Conservation (phyloP, 2,329 filamentous ascomycete species). For the Fusarium chaquense region DNA sequence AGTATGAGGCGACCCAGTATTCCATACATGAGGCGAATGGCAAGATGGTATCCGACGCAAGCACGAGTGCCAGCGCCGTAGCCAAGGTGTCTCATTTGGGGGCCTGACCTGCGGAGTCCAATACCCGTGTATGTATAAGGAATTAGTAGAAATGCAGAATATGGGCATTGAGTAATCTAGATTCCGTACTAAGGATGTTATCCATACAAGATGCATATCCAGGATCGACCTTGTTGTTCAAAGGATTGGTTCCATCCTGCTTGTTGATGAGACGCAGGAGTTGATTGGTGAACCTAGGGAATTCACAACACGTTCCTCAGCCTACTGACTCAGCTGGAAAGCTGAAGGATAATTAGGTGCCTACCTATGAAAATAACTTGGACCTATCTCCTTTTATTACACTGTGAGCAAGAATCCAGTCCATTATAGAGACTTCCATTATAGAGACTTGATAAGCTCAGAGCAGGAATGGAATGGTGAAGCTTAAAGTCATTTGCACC, state of each 20-base stretch:
- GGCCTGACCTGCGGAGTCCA: no score
- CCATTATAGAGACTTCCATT: neutral
- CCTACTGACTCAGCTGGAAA: neutral
- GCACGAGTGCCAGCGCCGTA: no score
- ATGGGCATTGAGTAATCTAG: no score
- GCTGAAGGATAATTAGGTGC: fast-evolving
- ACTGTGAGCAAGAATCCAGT: neutral
- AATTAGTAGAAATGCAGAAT: no score
- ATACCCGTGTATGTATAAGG: no score
- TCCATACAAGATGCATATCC: neutral
- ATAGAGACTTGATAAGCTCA: neutral
- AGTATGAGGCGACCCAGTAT: no score
- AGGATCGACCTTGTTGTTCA: neutral
- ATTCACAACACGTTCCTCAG: neutral
- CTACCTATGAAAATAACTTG: neutral
- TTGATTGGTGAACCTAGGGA: neutral
- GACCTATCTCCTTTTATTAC: no score
- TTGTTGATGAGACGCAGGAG: neutral
- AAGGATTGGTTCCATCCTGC: neutral
- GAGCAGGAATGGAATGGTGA: neutral
- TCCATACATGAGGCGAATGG: no score
- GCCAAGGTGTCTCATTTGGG: no score
- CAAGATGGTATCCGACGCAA: no score
- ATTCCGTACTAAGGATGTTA: neutral
- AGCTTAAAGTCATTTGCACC: neutral